Evolutionary conservation across 2,329 filamentous ascomycete species (phyloP).

Genomic region (Colletotrichum simmondsii): DNA sequence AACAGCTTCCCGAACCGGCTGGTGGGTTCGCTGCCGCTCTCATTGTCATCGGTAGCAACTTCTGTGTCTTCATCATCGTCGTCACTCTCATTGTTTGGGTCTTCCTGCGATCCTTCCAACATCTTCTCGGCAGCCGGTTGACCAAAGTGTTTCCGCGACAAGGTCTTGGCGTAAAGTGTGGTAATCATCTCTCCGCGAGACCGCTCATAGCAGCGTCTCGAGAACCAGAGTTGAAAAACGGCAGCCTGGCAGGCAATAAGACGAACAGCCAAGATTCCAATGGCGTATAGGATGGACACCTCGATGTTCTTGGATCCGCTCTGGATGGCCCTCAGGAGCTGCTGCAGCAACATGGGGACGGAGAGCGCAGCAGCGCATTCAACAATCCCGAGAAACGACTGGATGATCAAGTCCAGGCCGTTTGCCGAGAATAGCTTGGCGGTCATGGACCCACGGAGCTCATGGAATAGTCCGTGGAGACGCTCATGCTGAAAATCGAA

Average conservation of each 20-base stretch:
- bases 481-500: conserved; percentile 85
- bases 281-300: conserved; percentile 73
- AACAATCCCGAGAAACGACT: conserved; percentile 71
- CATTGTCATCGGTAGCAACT: conserved; percentile 34
- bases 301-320: conserved; percentile 58
- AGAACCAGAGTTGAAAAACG: conserved; percentile 82
- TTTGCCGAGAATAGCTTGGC: conserved; percentile 79
- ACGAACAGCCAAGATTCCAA: conserved; percentile 69
- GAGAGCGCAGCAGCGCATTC: conserved; percentile 67
- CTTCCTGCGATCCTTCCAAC: neutral
- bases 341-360: conserved; percentile 77
- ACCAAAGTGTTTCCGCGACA: conserved; percentile 70
- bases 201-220: conserved; percentile 84
- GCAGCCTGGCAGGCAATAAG: conserved; percentile 72
- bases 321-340: conserved; percentile 75
- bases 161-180: conserved; percentile 83
- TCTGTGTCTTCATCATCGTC: conserved; percentile 40
- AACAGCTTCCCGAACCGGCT: conserved; percentile 9
- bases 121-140: conserved; percentile 39
- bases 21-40: conserved; percentile 24
- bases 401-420: conserved; percentile 79
- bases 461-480: conserved; percentile 79
- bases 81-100: conserved; percentile 42
- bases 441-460: conserved; percentile 78
- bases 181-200: conserved; percentile 88